Base-by-base conservation (phyloP, 768 basidiomycete genomes). In the Kwoniella pini region DNA sequence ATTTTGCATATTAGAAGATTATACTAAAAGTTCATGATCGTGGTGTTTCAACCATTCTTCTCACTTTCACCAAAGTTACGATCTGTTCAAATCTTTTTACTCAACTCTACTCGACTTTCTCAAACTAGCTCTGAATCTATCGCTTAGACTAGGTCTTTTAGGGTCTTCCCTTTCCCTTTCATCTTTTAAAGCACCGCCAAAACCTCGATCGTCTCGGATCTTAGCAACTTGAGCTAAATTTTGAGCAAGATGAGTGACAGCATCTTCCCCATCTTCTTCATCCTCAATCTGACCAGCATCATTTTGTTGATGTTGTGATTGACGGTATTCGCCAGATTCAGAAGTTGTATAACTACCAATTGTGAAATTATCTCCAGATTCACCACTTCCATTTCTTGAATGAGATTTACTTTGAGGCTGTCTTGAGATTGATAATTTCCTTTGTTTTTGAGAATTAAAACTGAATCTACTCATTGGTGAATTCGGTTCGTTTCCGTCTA, bases 91-190 rank as follows among this genome's bases (percentile, higher is more conserved):
- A 17, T 30, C 28, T 17, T 9, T 31, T 33, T 21, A 50, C 48
- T 50, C 30, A 33, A 33, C 27, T n/a, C 30, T 50, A 9, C 54
- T 22, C 12, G 42, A 33, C 30, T 53, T 62, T 30, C 60, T 62
- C 22, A 62, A 38, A 56, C 54, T 62, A 39, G 60, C 60, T 39
- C 60, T 40, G 40, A 62, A 62, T 45, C 60, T 49, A 50, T 62
- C 60, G 33, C 60, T 51, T 3, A 62, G 28, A 56, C 60, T 62
- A 21, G 60, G 60, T 56, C 54, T 62, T 38, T 53, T 62, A 7
- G 11, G 17, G 2, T 19, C 60, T 22, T 44, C 39, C n/a, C 42
- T 38, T 21, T 30, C 36, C 52, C 21, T 54, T 12, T 42, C 57
- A 15, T 28, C 40, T 15, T 33, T 19, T 13, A 28, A 22, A n/a